Conservation (phyloP, 2,329 filamentous ascomycete species). For the Gnomoniopsis smithogilvyi region DNA sequence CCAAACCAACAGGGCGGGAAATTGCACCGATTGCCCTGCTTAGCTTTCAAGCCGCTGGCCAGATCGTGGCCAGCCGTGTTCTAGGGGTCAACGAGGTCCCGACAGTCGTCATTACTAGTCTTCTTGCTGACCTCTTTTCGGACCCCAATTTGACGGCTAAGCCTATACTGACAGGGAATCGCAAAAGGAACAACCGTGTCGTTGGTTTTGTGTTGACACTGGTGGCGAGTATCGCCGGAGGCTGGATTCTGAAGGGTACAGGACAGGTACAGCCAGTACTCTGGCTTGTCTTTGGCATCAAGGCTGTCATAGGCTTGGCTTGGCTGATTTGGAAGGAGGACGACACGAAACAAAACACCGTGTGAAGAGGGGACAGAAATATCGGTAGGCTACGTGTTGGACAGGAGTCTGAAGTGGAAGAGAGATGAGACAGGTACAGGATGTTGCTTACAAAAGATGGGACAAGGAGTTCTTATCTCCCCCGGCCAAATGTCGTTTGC, state of each 20-base stretch:
- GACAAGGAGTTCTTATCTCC: no score
- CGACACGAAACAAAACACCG: not conserved
- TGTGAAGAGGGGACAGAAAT: not conserved
- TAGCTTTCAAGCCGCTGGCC: slow-evolving; percentile 51
- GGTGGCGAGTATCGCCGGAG: slow-evolving; percentile 43
- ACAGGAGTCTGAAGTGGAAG: not conserved
- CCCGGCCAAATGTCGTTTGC: no score
- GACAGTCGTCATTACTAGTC: slow-evolving; percentile 51
- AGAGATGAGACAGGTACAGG: no score
- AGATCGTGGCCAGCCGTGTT: slow-evolving; percentile 47
- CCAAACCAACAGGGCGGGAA: slow-evolving; percentile 2
- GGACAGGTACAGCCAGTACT: slow-evolving; percentile 39
- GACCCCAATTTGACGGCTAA: slow-evolving; percentile 44
- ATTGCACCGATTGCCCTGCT: slow-evolving; percentile 36
- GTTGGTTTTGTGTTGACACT: slow-evolving; percentile 43
- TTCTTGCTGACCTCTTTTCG: slow-evolving; percentile 51
- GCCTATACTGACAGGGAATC: slow-evolving; percentile 35
- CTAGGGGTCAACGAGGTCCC: slow-evolving; percentile 52
- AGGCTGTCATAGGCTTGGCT: slow-evolving; percentile 35
- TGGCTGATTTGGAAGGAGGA: slow-evolving; percentile 30
- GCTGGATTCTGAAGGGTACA: slow-evolving; percentile 43
- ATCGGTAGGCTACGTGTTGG: not conserved
- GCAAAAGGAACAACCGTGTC: slow-evolving; percentile 47
- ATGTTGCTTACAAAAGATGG: no score
- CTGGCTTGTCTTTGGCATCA: slow-evolving; percentile 44